These are phyloP conservation scores for Plectranthus barbatus DNA, from an alignment of 257 asterid species.

Conservation along the genomic window DNA sequence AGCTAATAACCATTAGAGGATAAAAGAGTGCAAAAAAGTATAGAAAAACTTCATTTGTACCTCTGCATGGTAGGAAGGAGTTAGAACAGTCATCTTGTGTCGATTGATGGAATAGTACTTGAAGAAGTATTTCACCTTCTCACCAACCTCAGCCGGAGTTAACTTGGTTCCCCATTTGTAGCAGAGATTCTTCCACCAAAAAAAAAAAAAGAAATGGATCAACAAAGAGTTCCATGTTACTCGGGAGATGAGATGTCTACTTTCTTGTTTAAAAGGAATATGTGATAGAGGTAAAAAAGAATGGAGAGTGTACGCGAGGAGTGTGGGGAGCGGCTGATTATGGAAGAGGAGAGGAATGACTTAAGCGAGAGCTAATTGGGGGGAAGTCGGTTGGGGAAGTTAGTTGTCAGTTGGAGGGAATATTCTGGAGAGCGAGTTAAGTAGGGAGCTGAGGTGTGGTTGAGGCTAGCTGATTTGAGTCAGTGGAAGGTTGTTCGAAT, in stretches of 20 bases:
- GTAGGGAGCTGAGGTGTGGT: too few relatives aligned
- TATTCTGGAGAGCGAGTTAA: too few relatives aligned
- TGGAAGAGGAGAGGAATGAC: too few relatives aligned
- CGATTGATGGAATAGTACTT: slow-evolving; percentile 86
- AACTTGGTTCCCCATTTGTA: slow-evolving; percentile 78
- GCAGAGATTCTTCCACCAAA: slow-evolving; percentile 65
- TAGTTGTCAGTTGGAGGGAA: too few relatives aligned
- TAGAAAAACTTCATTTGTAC: slow-evolving; percentile 21
- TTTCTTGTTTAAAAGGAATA: not conserved
- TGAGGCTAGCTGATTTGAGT: too few relatives aligned
- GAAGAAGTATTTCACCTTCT: slow-evolving; percentile 86
- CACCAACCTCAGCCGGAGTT: slow-evolving; percentile 71
- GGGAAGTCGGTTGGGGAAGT: too few relatives aligned
- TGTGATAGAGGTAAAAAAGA: too few relatives aligned
- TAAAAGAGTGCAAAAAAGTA: not conserved
- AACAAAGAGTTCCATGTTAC: not conserved
- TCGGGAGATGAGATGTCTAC: not conserved
- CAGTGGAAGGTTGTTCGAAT: too few relatives aligned
- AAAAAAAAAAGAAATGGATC: not conserved
- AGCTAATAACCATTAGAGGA: not conserved
- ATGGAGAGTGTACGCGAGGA: too few relatives aligned
- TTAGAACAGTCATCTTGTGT: slow-evolving; percentile 89
- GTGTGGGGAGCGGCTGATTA: too few relatives aligned
- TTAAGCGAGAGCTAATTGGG: too few relatives aligned
- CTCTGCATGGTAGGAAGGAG: slow-evolving; percentile 95